A percentile compares a stretch with the other conserved stretches of the same genome.
These are phyloP conservation scores for Teunomyces kruisii DNA, from an alignment of 805 yeast species.

Conservation along the genomic window DNA sequence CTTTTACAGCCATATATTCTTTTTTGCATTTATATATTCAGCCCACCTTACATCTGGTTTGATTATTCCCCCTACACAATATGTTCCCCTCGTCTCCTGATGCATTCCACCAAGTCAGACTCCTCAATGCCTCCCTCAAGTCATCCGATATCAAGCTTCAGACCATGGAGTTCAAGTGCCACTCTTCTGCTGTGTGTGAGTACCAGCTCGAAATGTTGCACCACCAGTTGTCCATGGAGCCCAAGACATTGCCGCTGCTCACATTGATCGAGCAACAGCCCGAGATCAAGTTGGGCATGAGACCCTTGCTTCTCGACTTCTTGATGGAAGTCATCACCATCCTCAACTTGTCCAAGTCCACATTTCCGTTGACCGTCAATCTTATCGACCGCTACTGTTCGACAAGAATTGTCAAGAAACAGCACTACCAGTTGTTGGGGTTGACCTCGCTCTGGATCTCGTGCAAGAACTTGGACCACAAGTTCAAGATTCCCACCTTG, in stretches of 20 bases:
- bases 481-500: slow-evolving; percentile 57
- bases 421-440: slow-evolving; percentile 46
- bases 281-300: slow-evolving; percentile 44
- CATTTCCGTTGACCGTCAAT: slow-evolving; percentile 46
- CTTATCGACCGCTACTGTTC: slow-evolving; percentile 45
- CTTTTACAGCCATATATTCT: slow-evolving; percentile 2
- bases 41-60: neutral
- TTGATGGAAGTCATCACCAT: slow-evolving; percentile 46
- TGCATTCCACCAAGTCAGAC: slow-evolving; percentile 31
- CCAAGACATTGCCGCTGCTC: slow-evolving; percentile 20
- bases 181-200: slow-evolving; percentile 41
- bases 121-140: slow-evolving; percentile 30
- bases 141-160: slow-evolving; percentile 43
- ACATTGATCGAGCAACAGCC: slow-evolving; percentile 45
- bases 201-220: slow-evolving; percentile 45
- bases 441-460: slow-evolving; percentile 45
- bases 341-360: slow-evolving; percentile 37
- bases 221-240: slow-evolving; percentile 29
- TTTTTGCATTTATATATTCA: neutral
- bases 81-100: slow-evolving; percentile 26
- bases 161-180: slow-evolving; percentile 49
- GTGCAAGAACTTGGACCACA: slow-evolving; percentile 50
- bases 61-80: neutral
- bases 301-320: slow-evolving; percentile 43
- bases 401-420: slow-evolving; percentile 45